Conservation (phyloP, 495 filamentous ascomycete genomes). For the Penicillium waksmanii region DNA sequence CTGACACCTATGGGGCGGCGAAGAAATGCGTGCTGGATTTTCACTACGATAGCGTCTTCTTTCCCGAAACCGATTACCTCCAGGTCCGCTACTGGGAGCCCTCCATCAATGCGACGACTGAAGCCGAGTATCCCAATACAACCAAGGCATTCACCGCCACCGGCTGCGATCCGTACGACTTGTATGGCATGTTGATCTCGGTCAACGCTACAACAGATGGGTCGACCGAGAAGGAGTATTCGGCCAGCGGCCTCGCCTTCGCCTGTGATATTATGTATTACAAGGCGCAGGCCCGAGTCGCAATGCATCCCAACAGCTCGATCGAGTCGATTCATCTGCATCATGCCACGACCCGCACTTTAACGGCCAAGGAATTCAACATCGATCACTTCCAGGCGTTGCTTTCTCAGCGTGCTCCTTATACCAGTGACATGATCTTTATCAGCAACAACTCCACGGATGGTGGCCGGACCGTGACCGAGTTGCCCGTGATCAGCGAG, state of each 20-base stretch:
- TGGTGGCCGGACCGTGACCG: conserved; percentile 34
- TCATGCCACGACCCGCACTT: conserved; percentile 19
- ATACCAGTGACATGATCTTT: conserved; percentile 46
- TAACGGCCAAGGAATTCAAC: conserved; percentile 37
- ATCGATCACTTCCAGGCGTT: conserved; percentile 42
- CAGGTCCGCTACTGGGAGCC: conserved; percentile 50
- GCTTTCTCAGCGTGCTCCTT: conserved; percentile 38
- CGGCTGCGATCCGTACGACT: conserved; percentile 40
- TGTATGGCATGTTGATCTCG: conserved; percentile 44
- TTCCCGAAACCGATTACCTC: conserved; percentile 36
- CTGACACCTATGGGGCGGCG: conserved; percentile 20
- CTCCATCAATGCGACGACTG: conserved; percentile 18
- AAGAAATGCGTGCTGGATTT: conserved; percentile 37
- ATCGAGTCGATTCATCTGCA: conserved; percentile 34
- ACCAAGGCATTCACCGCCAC: conserved; percentile 33
- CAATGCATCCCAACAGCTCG: conserved; percentile 49
- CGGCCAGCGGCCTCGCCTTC: conserved; percentile 37
- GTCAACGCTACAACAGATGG: conserved; percentile 34
- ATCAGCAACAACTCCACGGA: conserved; percentile 37
- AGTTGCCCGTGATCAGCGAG: conserved; percentile 44
- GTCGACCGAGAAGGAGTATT: conserved; percentile 19
- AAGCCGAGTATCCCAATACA: conserved; percentile 17
- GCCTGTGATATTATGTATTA: conserved; percentile 43
- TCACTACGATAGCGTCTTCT: conserved; percentile 38
- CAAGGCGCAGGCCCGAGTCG: conserved; percentile 34